These are phyloP conservation scores for Mycosphaerella arachidis DNA, from an alignment of 2,329 filamentous ascomycete genomes.

Conservation along the genomic window DNA sequence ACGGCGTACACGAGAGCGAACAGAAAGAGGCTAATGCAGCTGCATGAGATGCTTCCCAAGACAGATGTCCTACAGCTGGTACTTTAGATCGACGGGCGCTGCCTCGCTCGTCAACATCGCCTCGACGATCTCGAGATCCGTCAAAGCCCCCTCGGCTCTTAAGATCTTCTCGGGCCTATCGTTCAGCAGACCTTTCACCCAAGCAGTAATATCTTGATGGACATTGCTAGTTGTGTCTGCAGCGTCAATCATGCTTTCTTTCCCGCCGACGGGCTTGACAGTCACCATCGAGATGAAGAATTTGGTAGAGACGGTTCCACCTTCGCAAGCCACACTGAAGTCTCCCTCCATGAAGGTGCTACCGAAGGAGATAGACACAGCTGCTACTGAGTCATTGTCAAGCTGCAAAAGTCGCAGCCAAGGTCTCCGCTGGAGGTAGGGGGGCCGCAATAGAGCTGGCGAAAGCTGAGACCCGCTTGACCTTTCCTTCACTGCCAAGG, in stretches of 20 bases:
- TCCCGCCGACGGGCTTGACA: conserved; percentile 24
- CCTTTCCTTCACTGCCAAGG: conserved; percentile 47
- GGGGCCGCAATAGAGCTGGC: conserved; percentile 52
- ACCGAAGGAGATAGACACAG: conserved; percentile 55
- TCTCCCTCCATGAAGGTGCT: conserved; percentile 52
- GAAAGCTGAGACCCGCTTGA: conserved; percentile 49
- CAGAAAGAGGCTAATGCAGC: not conserved
- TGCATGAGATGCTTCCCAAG: not conserved
- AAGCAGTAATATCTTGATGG: conserved; percentile 57
- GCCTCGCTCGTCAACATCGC: conserved; percentile 35
- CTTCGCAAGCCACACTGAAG: conserved; percentile 55
- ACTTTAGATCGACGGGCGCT: not conserved
- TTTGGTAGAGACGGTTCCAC: conserved; percentile 49
- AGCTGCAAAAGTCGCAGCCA: conserved; percentile 56
- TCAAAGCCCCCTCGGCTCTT: conserved; percentile 55
- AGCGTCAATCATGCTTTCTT: conserved; percentile 38
- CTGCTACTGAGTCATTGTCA: conserved; percentile 52
- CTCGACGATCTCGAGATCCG: conserved; percentile 57
- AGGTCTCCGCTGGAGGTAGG: conserved; percentile 62
- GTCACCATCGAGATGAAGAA: conserved; percentile 31
- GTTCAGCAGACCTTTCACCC: conserved; percentile 50
- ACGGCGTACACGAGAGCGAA: conserved; percentile 2
- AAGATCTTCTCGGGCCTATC: conserved; percentile 51
- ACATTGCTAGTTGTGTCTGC: conserved; percentile 51
- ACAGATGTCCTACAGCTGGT: not conserved